phyloP scores from a whole-genome alignment of 2,329 filamentous ascomycete species.

The Fusarium ambrosium region DNA sequence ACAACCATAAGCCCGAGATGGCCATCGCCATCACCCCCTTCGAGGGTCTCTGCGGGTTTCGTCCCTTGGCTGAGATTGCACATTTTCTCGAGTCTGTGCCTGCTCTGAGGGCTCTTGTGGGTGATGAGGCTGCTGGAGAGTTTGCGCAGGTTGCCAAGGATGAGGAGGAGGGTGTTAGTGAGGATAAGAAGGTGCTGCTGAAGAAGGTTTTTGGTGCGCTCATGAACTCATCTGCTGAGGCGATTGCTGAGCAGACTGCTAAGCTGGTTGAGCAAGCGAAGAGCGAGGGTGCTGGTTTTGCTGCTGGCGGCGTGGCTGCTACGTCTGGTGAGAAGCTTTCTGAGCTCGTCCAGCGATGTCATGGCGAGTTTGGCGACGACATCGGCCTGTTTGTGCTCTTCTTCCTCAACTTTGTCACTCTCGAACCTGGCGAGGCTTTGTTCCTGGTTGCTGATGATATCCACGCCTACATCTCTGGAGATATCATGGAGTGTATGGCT shows the following conservation, averaged over 20 bases:
- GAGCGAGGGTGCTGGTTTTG: constrained; percentile 78
- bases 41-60: constrained; percentile 95
- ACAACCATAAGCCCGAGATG: constrained; percentile 99
- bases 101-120: constrained; percentile 75
- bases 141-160: constrained; percentile 66
- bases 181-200: constrained; percentile 82
- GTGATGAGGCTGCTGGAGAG: constrained; percentile 70
- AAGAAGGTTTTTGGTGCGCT: constrained; percentile 81
- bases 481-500: constrained; percentile 99
- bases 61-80: constrained; percentile 85
- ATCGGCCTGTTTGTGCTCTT: constrained; percentile 96
- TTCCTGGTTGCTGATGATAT: constrained; percentile 98
- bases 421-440: constrained; percentile 91
- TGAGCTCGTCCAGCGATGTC: constrained; percentile 81
- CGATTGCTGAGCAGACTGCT: constrained; percentile 67
- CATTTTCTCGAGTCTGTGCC: constrained; percentile 78
- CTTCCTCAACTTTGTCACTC: constrained; percentile 94
- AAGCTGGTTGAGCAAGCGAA: constrained; percentile 80
- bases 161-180: constrained; percentile 55
- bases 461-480: constrained; percentile 91
- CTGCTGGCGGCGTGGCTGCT: constrained; percentile 76
- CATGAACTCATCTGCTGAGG: constrained; percentile 81
- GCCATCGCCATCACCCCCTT: constrained; percentile 97
- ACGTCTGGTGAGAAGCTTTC: constrained; percentile 79
- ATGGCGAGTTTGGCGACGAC: constrained; percentile 88